These are phyloP conservation scores for Astragalus membranaceus DNA, from an alignment of 306 rosid genomes.

Conservation along the genomic window DNA sequence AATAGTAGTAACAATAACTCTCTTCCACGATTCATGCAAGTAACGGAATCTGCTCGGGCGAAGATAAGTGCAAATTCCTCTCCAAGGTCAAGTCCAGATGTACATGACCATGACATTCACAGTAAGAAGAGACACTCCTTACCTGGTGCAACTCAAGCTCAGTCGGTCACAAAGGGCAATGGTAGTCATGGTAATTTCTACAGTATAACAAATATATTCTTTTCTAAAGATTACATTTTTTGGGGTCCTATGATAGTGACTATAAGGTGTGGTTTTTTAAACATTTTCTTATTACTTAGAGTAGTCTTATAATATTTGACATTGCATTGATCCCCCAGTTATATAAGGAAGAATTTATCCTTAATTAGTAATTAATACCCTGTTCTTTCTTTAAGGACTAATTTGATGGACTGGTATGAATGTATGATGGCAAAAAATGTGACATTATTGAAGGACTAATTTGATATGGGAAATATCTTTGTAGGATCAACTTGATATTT, in stretches of 20 bases:
- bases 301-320: neutral
- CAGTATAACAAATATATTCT: neutral
- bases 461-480: neutral
- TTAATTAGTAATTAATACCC: neutral
- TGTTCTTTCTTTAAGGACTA: neutral
- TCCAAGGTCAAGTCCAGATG: conserved; percentile 92
- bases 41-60: conserved; percentile 94
- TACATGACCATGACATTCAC: conserved; percentile 58
- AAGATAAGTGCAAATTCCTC: conserved; percentile 62
- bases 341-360: neutral
- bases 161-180: conserved; percentile 52
- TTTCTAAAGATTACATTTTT: neutral
- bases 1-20: conserved; percentile 50
- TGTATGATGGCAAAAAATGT: neutral
- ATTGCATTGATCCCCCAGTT: neutral
- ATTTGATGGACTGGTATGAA: neutral
- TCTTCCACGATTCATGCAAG: conserved; percentile 93
- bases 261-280: neutral
- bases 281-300: neutral
- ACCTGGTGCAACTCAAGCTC: conserved; percentile 74
- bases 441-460: neutral
- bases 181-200: conserved; percentile 33
- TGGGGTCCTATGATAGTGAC: neutral
- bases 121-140: conserved; percentile 86
- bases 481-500: neutral